Conservation (phyloP, 306 rosid species). For the Mucuna pruriens region DNA sequence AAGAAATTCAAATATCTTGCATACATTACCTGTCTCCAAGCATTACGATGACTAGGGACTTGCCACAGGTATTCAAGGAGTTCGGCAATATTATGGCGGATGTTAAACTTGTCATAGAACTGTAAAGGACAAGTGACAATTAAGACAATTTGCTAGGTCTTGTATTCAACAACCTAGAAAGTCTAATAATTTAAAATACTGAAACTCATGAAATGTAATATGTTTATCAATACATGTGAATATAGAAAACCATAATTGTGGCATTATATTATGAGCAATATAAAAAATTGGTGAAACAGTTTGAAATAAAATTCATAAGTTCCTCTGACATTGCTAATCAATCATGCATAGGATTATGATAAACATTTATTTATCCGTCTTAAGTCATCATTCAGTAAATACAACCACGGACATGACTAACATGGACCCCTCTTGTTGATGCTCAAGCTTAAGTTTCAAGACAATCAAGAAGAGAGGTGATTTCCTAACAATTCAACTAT, state of each 20-base stretch:
- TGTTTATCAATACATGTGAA: background rate
- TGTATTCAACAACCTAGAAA: slow-evolving; percentile 33
- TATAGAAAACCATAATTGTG: background rate
- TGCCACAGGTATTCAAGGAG: slow-evolving; percentile 99
- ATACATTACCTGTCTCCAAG: slow-evolving; percentile 89
- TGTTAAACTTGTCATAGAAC: slow-evolving; percentile 98
- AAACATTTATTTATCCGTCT: slow-evolving; percentile 1
- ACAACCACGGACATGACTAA: background rate
- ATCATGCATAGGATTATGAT: background rate
- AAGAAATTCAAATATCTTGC: background rate
- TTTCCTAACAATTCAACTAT: slow-evolving; percentile 18
- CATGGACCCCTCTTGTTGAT: slow-evolving; percentile 13
- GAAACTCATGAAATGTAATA: background rate
- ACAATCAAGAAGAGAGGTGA: slow-evolving; percentile 16
- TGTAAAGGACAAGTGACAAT: slow-evolving; percentile 54
- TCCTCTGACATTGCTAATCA: slow-evolving; percentile 15
- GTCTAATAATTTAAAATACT: slow-evolving; percentile 25
- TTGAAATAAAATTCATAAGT: slow-evolving; percentile 25
- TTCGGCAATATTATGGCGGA: slow-evolving; percentile 97
- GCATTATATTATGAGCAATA: slow-evolving; percentile 6
- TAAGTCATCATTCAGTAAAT: background rate
- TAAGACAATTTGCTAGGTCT: slow-evolving; percentile 38
- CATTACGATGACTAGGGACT: slow-evolving; percentile 97
- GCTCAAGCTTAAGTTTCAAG: slow-evolving; percentile 16
- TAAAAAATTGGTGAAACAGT: slow-evolving; percentile 27